Percentiles rank a stretch among this genome's conserved stretches.
phyloP scores from a whole-genome alignment of 768 basidiomycete species.

The Leccinum rimulosum region DNA sequence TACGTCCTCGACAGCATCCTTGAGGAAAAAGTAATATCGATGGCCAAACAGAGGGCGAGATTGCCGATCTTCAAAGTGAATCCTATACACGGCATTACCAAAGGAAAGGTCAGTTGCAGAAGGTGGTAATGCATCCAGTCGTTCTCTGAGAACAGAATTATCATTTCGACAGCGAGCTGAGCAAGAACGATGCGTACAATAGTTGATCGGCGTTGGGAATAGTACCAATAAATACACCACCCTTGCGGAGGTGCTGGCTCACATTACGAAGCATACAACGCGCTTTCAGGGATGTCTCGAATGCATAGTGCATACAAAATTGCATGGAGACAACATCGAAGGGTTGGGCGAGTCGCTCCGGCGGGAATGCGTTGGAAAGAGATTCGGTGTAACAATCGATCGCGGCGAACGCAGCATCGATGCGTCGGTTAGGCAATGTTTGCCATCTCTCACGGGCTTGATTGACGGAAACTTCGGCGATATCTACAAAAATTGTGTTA shows the following conservation, averaged over 20 bases:
- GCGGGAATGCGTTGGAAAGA: constrained; percentile 66
- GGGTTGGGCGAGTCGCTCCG: constrained; percentile 55
- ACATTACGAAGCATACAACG: constrained; percentile 94
- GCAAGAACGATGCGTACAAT: constrained; percentile 52
- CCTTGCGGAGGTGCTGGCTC: constrained; percentile 68
- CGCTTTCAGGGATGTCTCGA: constrained; percentile 84
- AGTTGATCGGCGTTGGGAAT: constrained; percentile 87
- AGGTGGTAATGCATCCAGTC: constrained; percentile 66
- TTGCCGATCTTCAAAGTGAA: constrained; percentile 76
- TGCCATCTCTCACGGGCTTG: constrained; percentile 82
- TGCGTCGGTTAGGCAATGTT: constrained; percentile 48
- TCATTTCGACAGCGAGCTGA: constrained; percentile 6
- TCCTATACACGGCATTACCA: constrained; percentile 87
- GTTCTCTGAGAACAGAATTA: constrained; percentile 47
- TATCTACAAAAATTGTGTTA: constrained; percentile 51
- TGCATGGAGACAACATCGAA: constrained; percentile 99
- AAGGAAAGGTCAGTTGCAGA: constrained; percentile 72
- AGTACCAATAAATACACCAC: constrained; percentile 96
- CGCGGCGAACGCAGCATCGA: constrained; percentile 79
- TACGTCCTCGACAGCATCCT: constrained; percentile 95
- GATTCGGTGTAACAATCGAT: constrained; percentile 85
- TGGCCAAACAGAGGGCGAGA: constrained; percentile 76
- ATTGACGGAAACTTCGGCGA: constrained; percentile 83
- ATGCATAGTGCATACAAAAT: constrained; percentile 99
- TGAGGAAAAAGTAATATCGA: constrained; percentile 89